Evolutionary conservation across 2,329 filamentous ascomycete species (phyloP).

Genomic region (Coniochaeta sp.): DNA sequence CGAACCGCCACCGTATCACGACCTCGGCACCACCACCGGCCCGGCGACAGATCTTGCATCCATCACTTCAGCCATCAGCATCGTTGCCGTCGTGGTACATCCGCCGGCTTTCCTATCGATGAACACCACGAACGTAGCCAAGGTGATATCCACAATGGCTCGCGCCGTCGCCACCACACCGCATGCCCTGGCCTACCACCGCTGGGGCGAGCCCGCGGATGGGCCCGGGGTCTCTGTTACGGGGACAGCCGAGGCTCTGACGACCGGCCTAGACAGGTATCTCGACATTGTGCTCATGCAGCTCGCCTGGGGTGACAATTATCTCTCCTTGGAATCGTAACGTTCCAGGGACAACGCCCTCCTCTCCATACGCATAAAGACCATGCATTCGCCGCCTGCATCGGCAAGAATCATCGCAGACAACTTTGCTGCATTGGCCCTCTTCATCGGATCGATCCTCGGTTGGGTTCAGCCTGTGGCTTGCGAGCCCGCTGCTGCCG

Average conservation of each 20-base stretch:
- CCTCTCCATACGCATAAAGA: not conserved
- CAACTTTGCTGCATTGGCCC: not conserved
- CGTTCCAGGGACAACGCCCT: not conserved
- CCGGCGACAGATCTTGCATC: not conserved
- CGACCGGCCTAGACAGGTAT: not conserved
- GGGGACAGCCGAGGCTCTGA: not conserved
- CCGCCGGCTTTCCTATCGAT: not conserved
- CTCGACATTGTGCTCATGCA: not conserved
- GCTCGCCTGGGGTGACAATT: not conserved
- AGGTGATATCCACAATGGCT: not conserved
- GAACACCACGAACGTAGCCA: not conserved
- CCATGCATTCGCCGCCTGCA: not conserved
- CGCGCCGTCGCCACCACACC: not conserved
- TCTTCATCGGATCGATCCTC: not conserved
- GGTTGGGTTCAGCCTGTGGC: not conserved
- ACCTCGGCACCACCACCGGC: not conserved
- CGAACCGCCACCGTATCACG: not conserved
- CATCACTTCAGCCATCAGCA: not conserved
- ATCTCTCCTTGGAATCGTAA: not conserved
- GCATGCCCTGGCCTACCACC: not conserved
- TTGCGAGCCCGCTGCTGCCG: not conserved
- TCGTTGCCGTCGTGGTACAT: not conserved
- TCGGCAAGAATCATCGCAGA: not conserved
- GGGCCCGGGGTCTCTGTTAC: not conserved
- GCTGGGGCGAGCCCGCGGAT: not conserved